phyloP scores from a whole-genome alignment of 495 filamentous ascomycete genomes.

The Penicillium alfredii region DNA sequence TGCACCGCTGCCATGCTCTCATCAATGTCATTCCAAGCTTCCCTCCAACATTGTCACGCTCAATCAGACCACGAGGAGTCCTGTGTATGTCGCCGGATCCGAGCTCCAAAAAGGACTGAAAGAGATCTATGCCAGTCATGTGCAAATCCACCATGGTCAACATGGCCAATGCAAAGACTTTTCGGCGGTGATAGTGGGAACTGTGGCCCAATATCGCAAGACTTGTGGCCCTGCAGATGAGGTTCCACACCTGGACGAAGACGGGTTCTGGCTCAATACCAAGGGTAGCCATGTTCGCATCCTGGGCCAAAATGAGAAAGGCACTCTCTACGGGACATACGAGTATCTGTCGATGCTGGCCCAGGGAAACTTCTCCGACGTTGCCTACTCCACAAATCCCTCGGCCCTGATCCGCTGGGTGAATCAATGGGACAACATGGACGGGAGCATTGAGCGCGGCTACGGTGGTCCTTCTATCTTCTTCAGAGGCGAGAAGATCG shows the following conservation, averaged over 20 bases:
- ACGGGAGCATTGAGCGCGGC: conserved; percentile 63
- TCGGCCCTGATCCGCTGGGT: conserved; percentile 61
- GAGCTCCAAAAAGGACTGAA: conserved; percentile 56
- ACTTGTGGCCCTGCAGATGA: conserved; percentile 26
- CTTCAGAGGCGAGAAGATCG: conserved; percentile 50
- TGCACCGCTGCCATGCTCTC: conserved; percentile 44
- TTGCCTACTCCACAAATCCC: conserved; percentile 50
- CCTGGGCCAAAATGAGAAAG: conserved; percentile 61
- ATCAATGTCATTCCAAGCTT: conserved; percentile 26
- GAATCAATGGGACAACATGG: conserved; percentile 71
- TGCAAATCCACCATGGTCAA: conserved; percentile 26
- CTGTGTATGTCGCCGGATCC: conserved; percentile 51
- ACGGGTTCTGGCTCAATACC: conserved; percentile 58
- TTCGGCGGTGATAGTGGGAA: conserved; percentile 52
- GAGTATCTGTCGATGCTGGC: conserved; percentile 60
- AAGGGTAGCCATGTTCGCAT: conserved; percentile 46
- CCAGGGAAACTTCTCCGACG: conserved; percentile 53
- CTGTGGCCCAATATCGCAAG: conserved; percentile 44
- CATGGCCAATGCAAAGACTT: conserved; percentile 18
- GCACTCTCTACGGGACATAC: conserved; percentile 64
- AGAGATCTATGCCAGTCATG: conserved; percentile 44
- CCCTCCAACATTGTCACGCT: conserved; percentile 50
- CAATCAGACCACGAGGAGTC: conserved; percentile 45
- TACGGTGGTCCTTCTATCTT: conserved; percentile 67
- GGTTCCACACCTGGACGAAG: conserved; percentile 46